Evolutionary conservation across 495 filamentous ascomycete genomes (phyloP).

Genomic region (Penicillium bialowiezense): DNA sequence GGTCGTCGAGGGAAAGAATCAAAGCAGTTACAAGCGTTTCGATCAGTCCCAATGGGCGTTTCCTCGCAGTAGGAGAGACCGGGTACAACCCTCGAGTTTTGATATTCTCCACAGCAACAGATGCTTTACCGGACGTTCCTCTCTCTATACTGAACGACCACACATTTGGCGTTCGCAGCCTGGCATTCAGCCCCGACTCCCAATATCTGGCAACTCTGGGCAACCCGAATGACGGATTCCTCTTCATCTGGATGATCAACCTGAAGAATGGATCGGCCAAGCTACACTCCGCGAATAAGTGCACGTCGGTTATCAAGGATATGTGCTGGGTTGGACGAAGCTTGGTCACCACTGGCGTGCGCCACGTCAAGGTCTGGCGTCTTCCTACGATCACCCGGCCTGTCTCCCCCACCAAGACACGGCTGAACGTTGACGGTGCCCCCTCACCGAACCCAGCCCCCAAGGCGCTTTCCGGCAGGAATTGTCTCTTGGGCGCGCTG

Average conservation of each 20-base stretch:
- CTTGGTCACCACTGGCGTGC: slow-evolving; percentile 73
- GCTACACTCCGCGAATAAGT: slow-evolving; percentile 90
- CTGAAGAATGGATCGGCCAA: slow-evolving; percentile 77
- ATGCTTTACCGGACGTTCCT: slow-evolving; percentile 74
- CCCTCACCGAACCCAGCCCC: slow-evolving; percentile 45
- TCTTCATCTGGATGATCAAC: slow-evolving; percentile 88
- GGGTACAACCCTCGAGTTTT: slow-evolving; percentile 90
- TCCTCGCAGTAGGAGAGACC: slow-evolving; percentile 91
- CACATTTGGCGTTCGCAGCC: slow-evolving; percentile 79
- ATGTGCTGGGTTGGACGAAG: slow-evolving; percentile 84
- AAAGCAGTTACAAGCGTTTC: slow-evolving; percentile 96
- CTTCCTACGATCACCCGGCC: slow-evolving; percentile 57
- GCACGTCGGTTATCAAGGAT: slow-evolving; percentile 74
- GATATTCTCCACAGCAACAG: slow-evolving; percentile 76
- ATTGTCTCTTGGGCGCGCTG: slow-evolving; percentile 55
- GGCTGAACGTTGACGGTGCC: slow-evolving; percentile 37
- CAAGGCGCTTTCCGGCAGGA: slow-evolving; percentile 57
- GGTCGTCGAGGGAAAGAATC: slow-evolving; percentile 83
- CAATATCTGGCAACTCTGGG: slow-evolving; percentile 87
- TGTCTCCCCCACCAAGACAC: slow-evolving; percentile 48
- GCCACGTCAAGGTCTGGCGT: slow-evolving; percentile 93
- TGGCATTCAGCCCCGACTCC: slow-evolving; percentile 87
- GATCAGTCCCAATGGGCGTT: slow-evolving; percentile 84
- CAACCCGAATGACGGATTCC: slow-evolving; percentile 85
- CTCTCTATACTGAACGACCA: slow-evolving; percentile 87